Base-by-base conservation (phyloP, 2,329 filamentous ascomycete genomes). In the Exophiala spinifera region DNA sequence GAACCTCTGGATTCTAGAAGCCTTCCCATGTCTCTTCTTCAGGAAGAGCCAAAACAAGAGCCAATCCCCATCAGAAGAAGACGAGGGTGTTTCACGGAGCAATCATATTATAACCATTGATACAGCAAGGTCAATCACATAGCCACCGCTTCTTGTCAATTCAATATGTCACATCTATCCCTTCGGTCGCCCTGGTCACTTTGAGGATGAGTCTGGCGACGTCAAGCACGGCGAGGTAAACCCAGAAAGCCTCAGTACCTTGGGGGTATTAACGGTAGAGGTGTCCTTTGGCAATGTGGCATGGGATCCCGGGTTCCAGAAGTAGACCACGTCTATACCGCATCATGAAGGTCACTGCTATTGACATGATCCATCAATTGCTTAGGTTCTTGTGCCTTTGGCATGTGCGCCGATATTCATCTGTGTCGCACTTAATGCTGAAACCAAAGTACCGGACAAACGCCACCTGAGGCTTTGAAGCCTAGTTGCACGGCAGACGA, bases 191-290 rank as follows among this genome's bases (percentile, higher is more conserved):
- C 43, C 25, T 46, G 43, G 23, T 15, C 43, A 19, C 8, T 46
- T 46, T 25, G 43, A 46, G 21, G 25, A 46, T 19, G 43, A 46
- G 2, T 25, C 17, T 10, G 43, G 43, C 17, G 43, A 46, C 11
- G 43, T 46, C 43, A 46, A 23, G 43, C 25, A 46, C 43, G 43
- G 43, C 21, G 43, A 46, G 25, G 43, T n/a, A 14, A 8, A 3
- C 7, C 10, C 21, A n/a, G 43, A 25, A 20, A 25, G 21, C 10
- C 43, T 46, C 7, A n/a, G 11, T 20, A 8, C 43, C 25, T 19
- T 46, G 17, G 43, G 8, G 4, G 43, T 17, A 20, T 46, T 19
- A 5, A 21, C 43, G 6, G 43, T 46, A 4, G 43, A 23, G 10
- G 43, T 46, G n/a, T 46, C 8, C 28, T 5, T 2, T 10, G 28